These are phyloP conservation scores for Pleurotus djamor DNA, from an alignment of 768 basidiomycete genomes.

Conservation along the genomic window DNA sequence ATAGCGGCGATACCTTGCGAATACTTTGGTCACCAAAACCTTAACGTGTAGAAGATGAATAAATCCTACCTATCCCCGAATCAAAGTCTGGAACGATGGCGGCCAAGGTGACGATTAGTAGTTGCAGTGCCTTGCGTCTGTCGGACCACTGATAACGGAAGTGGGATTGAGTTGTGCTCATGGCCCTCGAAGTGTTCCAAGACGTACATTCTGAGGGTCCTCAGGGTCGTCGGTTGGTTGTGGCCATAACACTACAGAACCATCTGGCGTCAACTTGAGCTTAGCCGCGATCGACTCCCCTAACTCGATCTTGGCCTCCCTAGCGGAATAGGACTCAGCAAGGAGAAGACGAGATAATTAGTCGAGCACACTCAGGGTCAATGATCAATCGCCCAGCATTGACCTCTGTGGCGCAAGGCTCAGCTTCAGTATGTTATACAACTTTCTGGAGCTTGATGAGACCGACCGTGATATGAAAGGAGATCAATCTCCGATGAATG, in stretches of 20 bases:
- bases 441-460: too few species aligned
- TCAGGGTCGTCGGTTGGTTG: slow-evolving; percentile 60
- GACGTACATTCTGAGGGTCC: slow-evolving; percentile 62
- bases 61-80: slow-evolving; percentile 52
- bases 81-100: slow-evolving; percentile 69
- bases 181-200: too few species aligned
- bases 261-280: slow-evolving; percentile 57
- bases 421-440: too few species aligned
- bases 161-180: not conserved
- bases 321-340: slow-evolving; percentile 15
- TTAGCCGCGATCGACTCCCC: slow-evolving; percentile 51
- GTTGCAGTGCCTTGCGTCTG: slow-evolving; percentile 49
- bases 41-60: not conserved
- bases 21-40: not conserved
- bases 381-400: slow-evolving; percentile 59
- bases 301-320: slow-evolving; percentile 63
- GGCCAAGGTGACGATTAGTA: slow-evolving; percentile 61
- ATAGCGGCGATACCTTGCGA: slow-evolving; percentile 54
- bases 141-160: slow-evolving; percentile 40
- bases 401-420: slow-evolving; percentile 25
- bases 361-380: slow-evolving; percentile 49
- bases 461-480: too few species aligned
- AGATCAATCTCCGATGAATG: too few species aligned
- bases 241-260: slow-evolving; percentile 65
- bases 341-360: not conserved